A percentile compares a stretch with the other conserved stretches of the same genome.
These are phyloP conservation scores for Penicillium sp. DNA, from an alignment of 2,329 filamentous ascomycete species.

Conservation along the genomic window DNA sequence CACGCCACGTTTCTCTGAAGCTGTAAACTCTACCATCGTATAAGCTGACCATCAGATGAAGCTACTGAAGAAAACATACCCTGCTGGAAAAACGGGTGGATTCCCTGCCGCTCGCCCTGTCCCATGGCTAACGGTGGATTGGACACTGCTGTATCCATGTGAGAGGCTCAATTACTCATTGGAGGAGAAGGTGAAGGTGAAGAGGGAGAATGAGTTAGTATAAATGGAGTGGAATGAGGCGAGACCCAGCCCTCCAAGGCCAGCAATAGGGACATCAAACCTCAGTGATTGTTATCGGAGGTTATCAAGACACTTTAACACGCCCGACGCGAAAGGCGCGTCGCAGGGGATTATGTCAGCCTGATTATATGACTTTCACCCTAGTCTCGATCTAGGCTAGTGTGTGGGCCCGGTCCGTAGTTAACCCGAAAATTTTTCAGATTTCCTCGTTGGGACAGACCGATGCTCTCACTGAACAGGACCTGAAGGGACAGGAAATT, in stretches of 20 bases:
- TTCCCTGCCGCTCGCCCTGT: conserved; percentile 37
- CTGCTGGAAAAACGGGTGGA: conserved; percentile 45
- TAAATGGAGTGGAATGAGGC: neutral
- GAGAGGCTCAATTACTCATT: conserved; percentile 4
- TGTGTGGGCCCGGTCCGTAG: conserved; percentile 24
- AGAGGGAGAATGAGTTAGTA: neutral
- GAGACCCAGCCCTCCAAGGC: neutral
- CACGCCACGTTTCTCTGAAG: conserved; percentile 8
- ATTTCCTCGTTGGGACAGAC: conserved; percentile 22
- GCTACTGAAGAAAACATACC: conserved; percentile 27
- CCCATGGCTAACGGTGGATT: conserved; percentile 39
- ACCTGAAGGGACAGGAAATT: conserved; percentile 13
- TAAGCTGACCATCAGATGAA: neutral
- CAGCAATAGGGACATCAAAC: neutral
- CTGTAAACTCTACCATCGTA: neutral
- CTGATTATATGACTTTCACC: conserved; percentile 3
- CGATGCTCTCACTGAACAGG: conserved; percentile 19
- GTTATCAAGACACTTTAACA: conserved; percentile 4
- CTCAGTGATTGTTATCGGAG: conserved; percentile 4
- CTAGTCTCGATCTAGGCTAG: conserved; percentile 16
- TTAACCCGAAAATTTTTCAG: conserved; percentile 41
- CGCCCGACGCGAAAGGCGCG: conserved; percentile 16
- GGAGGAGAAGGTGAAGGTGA: neutral
- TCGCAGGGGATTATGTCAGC: conserved; percentile 21
- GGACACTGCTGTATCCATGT: conserved; percentile 25